Conservation (phyloP, 352 stramenopile species). For the Pythium myriotylum region DNA sequence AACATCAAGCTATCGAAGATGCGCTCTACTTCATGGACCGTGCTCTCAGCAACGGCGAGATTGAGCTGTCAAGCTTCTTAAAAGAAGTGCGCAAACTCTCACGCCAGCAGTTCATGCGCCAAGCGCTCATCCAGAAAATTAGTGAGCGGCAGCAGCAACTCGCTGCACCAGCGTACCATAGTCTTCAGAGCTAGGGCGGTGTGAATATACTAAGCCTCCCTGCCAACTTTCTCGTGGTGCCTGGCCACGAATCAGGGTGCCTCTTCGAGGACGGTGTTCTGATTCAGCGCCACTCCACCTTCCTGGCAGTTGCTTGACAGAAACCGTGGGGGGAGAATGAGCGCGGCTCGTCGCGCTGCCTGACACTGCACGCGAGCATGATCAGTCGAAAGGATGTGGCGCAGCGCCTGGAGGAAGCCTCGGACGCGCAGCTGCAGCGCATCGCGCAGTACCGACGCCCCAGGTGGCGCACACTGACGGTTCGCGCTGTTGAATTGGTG, state of each 20-base stretch:
- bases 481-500: too few relatives aligned
- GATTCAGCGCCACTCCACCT: too few relatives aligned
- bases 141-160: constrained; percentile 74
- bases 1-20: constrained; percentile 90
- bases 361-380: constrained; percentile 4
- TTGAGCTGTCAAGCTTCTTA: constrained; percentile 82
- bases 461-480: constrained; percentile 17
- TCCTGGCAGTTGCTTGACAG: too few relatives aligned
- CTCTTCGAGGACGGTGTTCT: background rate
- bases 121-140: constrained; percentile 89
- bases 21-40: constrained; percentile 92
- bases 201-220: constrained; percentile 5
- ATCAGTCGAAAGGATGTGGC: background rate
- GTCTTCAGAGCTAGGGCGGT: constrained; percentile 18
- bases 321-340: too few relatives aligned
- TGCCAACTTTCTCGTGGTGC: too few relatives aligned
- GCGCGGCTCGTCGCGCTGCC: background rate
- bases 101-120: constrained; percentile 90
- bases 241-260: too few relatives aligned
- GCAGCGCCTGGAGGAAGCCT: constrained; percentile 21
- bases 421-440: constrained; percentile 28
- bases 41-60: constrained; percentile 85
- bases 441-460: constrained; percentile 23
- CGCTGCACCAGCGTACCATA: constrained; percentile 58
- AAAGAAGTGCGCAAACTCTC: constrained; percentile 91